These are phyloP conservation scores for Pterocarpus macrocarpus DNA, from an alignment of 306 rosid genomes.

Conservation along the genomic window DNA sequence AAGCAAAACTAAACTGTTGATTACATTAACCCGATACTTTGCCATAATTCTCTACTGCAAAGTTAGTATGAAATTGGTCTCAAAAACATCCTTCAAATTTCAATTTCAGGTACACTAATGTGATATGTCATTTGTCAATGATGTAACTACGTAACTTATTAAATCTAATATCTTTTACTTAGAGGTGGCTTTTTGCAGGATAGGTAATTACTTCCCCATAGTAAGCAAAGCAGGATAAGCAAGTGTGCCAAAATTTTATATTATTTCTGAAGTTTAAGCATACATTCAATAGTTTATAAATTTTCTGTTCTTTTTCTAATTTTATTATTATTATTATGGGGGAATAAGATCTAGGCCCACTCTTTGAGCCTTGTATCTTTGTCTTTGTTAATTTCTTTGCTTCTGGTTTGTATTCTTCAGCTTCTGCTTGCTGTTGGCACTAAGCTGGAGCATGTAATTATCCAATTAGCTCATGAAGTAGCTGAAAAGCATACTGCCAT, in stretches of 20 bases:
- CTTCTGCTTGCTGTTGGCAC: slow-evolving; percentile 94
- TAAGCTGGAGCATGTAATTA: slow-evolving; percentile 81
- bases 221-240: too few relatives aligned
- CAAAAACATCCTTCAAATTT: not conserved
- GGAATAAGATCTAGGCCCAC: too few relatives aligned
- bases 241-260: too few relatives aligned
- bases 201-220: too few relatives aligned
- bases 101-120: not conserved
- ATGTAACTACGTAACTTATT: too few relatives aligned
- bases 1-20: not conserved
- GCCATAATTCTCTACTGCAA: not conserved
- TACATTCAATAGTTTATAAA: too few relatives aligned
- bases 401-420: slow-evolving; percentile 42
- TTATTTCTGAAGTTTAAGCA: too few relatives aligned
- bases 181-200: too few relatives aligned
- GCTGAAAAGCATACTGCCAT: slow-evolving; percentile 85
- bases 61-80: not conserved
- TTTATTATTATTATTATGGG: too few relatives aligned
- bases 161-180: too few relatives aligned
- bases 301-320: too few relatives aligned
- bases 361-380: not conserved
- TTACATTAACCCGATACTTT: not conserved
- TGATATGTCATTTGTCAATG: not conserved
- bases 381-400: not conserved
- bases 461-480: slow-evolving; percentile 88